Conservation (phyloP, 768 basidiomycete genomes). For the Naganishia vaughanmartiniae region DNA sequence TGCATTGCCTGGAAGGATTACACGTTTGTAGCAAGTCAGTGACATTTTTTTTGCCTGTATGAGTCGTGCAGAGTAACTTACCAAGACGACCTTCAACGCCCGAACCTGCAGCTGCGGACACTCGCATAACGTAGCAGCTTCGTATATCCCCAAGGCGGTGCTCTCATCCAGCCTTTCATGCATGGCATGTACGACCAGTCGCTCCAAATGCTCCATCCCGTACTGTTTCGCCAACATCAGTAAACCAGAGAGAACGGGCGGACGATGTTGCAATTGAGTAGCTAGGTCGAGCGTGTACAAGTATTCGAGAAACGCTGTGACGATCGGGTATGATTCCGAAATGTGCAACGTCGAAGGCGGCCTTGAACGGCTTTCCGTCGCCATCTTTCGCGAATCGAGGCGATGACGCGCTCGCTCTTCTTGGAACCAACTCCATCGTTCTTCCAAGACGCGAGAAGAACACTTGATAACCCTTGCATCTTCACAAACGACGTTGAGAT, state of each 20-base stretch:
- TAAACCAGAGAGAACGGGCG: slow-evolving; percentile 82
- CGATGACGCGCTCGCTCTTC: slow-evolving; percentile 52
- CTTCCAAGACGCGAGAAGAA: slow-evolving; percentile 77
- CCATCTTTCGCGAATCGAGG: slow-evolving; percentile 54
- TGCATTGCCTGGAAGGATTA: slow-evolving; percentile 19
- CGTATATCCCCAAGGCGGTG: slow-evolving; percentile 86
- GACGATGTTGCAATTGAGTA: slow-evolving; percentile 86
- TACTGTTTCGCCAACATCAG: slow-evolving; percentile 81
- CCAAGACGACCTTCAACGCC: slow-evolving; percentile 55
- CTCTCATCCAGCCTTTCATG: slow-evolving; percentile 79
- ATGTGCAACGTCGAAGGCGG: slow-evolving; percentile 73
- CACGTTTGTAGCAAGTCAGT: neutral
- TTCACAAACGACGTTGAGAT: slow-evolving; percentile 90
- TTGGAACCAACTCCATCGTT: slow-evolving; percentile 94
- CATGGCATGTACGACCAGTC: slow-evolving; percentile 88
- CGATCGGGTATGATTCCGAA: slow-evolving; percentile 85
- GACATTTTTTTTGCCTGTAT: no score
- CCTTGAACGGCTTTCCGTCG: slow-evolving; percentile 46
- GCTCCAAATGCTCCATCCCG: slow-evolving; percentile 68
- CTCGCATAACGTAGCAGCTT: slow-evolving; percentile 87
- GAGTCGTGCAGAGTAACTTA: slow-evolving; percentile 25
- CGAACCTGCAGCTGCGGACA: slow-evolving; percentile 85
- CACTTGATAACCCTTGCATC: slow-evolving; percentile 80
- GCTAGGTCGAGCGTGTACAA: slow-evolving; percentile 81
- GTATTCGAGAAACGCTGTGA: slow-evolving; percentile 86